Evolutionary conservation across 345 rosid species (phyloP).

Genomic region (Lepidium aucheri): DNA sequence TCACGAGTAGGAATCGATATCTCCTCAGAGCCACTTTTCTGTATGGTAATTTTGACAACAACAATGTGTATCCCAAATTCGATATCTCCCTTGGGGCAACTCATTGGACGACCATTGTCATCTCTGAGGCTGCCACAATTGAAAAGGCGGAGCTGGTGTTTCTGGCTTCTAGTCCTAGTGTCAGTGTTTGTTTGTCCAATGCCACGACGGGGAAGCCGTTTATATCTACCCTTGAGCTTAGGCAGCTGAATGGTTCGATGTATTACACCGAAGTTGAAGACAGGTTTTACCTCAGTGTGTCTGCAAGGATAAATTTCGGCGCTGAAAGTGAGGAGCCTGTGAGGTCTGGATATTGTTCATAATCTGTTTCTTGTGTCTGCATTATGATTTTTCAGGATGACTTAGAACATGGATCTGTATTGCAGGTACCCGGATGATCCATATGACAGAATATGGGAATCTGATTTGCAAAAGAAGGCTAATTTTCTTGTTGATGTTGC

Average conservation of each 20-base stretch:
- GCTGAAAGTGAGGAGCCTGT: slow-evolving; percentile 74
- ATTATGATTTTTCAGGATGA: slow-evolving; percentile 23
- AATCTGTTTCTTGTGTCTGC: not conserved
- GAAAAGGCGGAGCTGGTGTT: slow-evolving; percentile 75
- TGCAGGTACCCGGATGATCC: slow-evolving; percentile 90
- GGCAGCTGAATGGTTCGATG: slow-evolving; percentile 85
- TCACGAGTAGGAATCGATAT: slow-evolving; percentile 68
- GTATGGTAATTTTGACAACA: slow-evolving; percentile 82
- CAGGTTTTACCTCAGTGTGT: slow-evolving; percentile 57
- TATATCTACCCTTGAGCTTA: slow-evolving; percentile 96
- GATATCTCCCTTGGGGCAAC: slow-evolving; percentile 89
- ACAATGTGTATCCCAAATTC: slow-evolving; percentile 86
- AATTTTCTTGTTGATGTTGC: slow-evolving; percentile 97
- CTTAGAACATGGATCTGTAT: not conserved
- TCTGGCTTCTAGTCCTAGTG: slow-evolving; percentile 58
- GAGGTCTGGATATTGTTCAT: slow-evolving; percentile 39
- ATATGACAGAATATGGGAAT: slow-evolving; percentile 92
- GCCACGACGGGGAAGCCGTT: slow-evolving; percentile 98
- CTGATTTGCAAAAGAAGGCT: slow-evolving; percentile 69
- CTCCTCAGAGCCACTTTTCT: slow-evolving; percentile 92
- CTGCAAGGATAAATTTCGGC: slow-evolving; percentile 95
- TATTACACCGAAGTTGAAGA: slow-evolving; percentile 60
- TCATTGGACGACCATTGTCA: slow-evolving; percentile 83
- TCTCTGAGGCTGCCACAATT: slow-evolving; percentile 63
- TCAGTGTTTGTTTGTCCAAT: slow-evolving; percentile 86